Conservation (phyloP, 805 yeast genomes). For the Kuraishia floccosa region DNA sequence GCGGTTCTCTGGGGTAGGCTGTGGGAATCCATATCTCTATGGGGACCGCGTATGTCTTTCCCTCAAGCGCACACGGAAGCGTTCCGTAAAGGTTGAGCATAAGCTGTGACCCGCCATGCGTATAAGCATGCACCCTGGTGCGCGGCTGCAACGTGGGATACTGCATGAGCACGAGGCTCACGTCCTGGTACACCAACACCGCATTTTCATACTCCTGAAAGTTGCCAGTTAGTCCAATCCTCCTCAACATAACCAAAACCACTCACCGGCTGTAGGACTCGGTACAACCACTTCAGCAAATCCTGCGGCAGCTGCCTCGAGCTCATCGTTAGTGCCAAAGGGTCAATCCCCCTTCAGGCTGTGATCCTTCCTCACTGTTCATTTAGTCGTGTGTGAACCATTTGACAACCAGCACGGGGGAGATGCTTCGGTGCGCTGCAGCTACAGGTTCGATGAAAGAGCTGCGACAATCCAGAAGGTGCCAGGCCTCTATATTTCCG, state of each 20-base stretch:
- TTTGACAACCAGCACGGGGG: too few relatives aligned
- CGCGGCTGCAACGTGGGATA: slow-evolving; percentile 50
- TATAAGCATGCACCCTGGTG: slow-evolving; percentile 46
- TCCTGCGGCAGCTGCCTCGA: slow-evolving; percentile 24
- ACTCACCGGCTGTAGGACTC: slow-evolving; percentile 37
- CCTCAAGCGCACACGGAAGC: slow-evolving; percentile 21
- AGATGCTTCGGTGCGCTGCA: too few relatives aligned
- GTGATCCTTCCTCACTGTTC: too few relatives aligned
- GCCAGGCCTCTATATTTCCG: too few relatives aligned
- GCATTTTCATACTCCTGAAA: slow-evolving; percentile 42
- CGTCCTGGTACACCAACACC: slow-evolving; percentile 52
- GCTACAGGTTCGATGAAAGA: too few relatives aligned
- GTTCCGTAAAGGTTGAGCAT: slow-evolving; percentile 57
- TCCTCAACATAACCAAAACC: too few relatives aligned
- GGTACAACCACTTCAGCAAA: slow-evolving; percentile 46
- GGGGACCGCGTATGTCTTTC: slow-evolving; percentile 32
- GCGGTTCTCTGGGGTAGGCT: slow-evolving; percentile 57
- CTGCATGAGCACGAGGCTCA: slow-evolving; percentile 37
- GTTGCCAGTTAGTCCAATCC: too few relatives aligned
- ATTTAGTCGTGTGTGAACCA: too few relatives aligned
- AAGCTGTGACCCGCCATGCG: slow-evolving; percentile 47
- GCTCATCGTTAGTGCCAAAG: too few relatives aligned
- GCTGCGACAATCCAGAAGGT: too few relatives aligned
- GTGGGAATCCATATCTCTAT: slow-evolving; percentile 71
- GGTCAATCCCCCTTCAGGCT: too few relatives aligned